These are phyloP conservation scores for Moesziomyces sp. DNA, from an alignment of 1,284 basidiomycete genomes.

Conservation along the genomic window DNA sequence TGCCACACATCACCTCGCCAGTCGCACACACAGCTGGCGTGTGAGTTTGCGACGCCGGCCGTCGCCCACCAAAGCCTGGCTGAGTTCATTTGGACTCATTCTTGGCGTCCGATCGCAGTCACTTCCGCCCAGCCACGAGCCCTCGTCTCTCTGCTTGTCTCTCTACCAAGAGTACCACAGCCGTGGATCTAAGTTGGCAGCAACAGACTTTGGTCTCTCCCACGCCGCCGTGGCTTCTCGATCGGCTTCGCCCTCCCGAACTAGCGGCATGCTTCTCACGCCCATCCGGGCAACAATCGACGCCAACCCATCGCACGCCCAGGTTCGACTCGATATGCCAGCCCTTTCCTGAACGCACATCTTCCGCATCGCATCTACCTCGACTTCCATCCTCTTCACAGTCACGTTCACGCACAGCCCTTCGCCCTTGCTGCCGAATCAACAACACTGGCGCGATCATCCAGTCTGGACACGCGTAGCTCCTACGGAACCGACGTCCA, in stretches of 20 bases:
- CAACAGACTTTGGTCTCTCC: not conserved
- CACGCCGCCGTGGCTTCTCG: not conserved
- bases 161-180: too few species aligned
- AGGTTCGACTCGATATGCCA: not conserved
- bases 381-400: too few species aligned
- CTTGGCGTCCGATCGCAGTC: not conserved
- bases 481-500: not conserved
- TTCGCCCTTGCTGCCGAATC: not conserved
- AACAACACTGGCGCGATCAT: not conserved
- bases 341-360: not conserved
- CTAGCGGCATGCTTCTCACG: not conserved
- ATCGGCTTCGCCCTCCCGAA: not conserved
- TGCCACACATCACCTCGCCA: too few species aligned
- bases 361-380: too few species aligned
- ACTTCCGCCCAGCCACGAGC: not conserved
- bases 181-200: too few species aligned
- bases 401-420: not conserved
- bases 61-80: conserved; percentile 1
- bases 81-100: not conserved
- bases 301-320: not conserved
- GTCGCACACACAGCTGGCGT: too few species aligned
- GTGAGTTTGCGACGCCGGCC: too few species aligned
- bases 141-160: not conserved
- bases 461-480: too few species aligned
- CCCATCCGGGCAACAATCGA: not conserved